Evolutionary conservation across 1,284 basidiomycete species (phyloP), one percentile per base, ranked within the genome.

Genomic region (Leccinum solheimii): DNA sequence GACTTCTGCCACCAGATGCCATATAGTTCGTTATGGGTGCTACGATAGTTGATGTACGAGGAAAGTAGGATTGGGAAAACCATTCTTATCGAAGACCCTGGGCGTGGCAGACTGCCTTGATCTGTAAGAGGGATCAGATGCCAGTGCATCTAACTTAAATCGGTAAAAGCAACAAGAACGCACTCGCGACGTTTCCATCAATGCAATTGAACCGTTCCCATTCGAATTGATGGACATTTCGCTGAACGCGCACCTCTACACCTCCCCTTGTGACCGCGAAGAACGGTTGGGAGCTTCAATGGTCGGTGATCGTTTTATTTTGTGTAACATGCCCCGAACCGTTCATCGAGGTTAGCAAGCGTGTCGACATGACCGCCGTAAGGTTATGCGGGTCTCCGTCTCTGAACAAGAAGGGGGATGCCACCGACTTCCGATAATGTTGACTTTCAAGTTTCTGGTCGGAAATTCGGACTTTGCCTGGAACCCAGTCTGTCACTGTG

Each of bases 11-110:
- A 14, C 26, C 59, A 90, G 88, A n/a, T 92, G 90, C 70, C 89
- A 92, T 72, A 88, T 92, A 57, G 80, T 91, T 3, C 88, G 88
- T 13, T 80, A 80, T 32, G 21, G 49, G 49, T 26, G 16, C 70
- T 23, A 2, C 27, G 38, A 19, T 19, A 48, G 32, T 38, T 38
- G 36, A 13, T 40, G 27, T 38, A 38, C 13, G 19, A 9, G 40
- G 32, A 38, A 32, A 30, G 10, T 14, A 43, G 16, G 50, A 23
- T 19, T 19, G 34, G 13, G 34, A 36, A n/a, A 40, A n/a, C 14
- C 21, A 54, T 60, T 38, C 64, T 56, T 57, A 51, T 60, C 27
- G 19, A 36, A 56, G 36, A 52, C 21, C 7, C 26, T 26, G 49
- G 11, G 34, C 21, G 11, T 51, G 36, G 13, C 36, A 38, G 36